phyloP scores from a whole-genome alignment of 306 rosid species.

The cucumber (Cucumis sativus) region Cucumber_9930_V3 NC_026659.2:10380001-10380500 shows the following conservation, averaged over 20 bases:
- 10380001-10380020: too few relatives aligned
- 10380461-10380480: background rate
- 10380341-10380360: constrained; percentile 54
- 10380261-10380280: too few relatives aligned
- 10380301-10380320: constrained; percentile 39
- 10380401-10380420: background rate
- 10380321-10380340: constrained; percentile 57
- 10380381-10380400: background rate
- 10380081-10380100: too few relatives aligned
- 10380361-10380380: constrained; percentile 55
- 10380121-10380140: background rate
- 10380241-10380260: too few relatives aligned
- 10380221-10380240: background rate
- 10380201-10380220: too few relatives aligned
- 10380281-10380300: constrained; percentile 18
- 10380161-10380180: too few relatives aligned
- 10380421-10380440: background rate
- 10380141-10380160: background rate
- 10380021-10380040: too few relatives aligned
- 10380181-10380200: too few relatives aligned
- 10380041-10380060: too few relatives aligned
- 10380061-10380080: too few relatives aligned
- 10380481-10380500: background rate
- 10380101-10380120: background rate
- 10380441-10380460: background rate